Conservation (phyloP, 805 yeast genomes). For the Ogataea ramenticola region DNA sequence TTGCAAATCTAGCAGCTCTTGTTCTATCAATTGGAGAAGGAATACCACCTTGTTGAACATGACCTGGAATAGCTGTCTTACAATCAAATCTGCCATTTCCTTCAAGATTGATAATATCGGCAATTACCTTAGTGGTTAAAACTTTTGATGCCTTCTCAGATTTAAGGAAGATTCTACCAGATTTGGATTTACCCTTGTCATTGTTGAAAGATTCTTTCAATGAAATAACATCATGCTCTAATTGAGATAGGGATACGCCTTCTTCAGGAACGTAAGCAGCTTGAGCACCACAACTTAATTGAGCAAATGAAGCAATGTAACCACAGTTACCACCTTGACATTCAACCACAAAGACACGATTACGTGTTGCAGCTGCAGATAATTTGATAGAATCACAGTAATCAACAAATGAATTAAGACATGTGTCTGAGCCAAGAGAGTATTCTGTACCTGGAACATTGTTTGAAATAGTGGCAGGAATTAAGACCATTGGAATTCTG, state of each 20-base stretch:
- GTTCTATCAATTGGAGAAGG: constrained; percentile 95
- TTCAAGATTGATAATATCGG: constrained; percentile 77
- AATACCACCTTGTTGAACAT: constrained; percentile 94
- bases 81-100: constrained; percentile 72
- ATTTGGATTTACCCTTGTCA: constrained; percentile 73
- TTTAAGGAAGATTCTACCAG: constrained; percentile 81
- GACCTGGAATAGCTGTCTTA: constrained; percentile 95
- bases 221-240: constrained; percentile 69
- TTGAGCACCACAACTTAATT: constrained; percentile 84
- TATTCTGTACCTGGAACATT: constrained; percentile 99
- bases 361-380: constrained; percentile 89
- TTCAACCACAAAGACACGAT: constrained; percentile 91
- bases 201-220: constrained; percentile 60
- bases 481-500: constrained; percentile 86
- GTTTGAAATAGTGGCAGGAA: constrained; percentile 95
- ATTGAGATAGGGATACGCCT: constrained; percentile 56
- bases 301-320: constrained; percentile 79
- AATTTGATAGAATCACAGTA: constrained; percentile 96
- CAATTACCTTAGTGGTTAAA: constrained; percentile 73
- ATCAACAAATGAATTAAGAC: constrained; percentile 81
- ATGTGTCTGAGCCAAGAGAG: constrained; percentile 92
- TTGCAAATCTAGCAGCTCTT: constrained; percentile 82
- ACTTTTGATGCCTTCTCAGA: constrained; percentile 78
- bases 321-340: constrained; percentile 98
- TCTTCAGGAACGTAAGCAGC: constrained; percentile 90